phyloP scores from a whole-genome alignment of 2,329 filamentous ascomycete genomes.

The Alternaria triticina region DNA sequence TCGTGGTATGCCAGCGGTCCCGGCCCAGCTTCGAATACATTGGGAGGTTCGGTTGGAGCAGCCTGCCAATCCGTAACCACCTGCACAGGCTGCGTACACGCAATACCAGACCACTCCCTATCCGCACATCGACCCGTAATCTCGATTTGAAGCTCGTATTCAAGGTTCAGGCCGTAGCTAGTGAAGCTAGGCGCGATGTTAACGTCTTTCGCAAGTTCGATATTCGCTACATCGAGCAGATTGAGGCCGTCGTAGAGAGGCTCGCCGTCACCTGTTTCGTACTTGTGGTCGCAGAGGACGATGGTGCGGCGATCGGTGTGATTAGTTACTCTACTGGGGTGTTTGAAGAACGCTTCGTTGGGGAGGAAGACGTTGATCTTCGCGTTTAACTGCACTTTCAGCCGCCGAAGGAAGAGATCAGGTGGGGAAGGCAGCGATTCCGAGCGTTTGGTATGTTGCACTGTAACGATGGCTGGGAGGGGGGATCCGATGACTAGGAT shows the following conservation, averaged over 20 bases:
- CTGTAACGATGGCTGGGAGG: conserved; percentile 21
- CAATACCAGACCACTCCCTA: conserved; percentile 27
- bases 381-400: conserved; percentile 30
- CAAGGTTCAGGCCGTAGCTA: conserved; percentile 32
- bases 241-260: conserved; percentile 24
- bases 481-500: conserved; percentile 25
- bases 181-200: conserved; percentile 29
- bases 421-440: conserved; percentile 31
- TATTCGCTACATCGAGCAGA: conserved; percentile 13
- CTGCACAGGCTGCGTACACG: conserved; percentile 24
- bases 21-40: background rate
- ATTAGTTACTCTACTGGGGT: conserved; percentile 5
- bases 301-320: conserved; percentile 14
- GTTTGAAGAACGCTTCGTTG: conserved; percentile 6
- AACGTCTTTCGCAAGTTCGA: conserved; percentile 11
- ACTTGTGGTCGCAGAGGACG: conserved; percentile 25
- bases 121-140: conserved; percentile 36
- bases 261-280: conserved; percentile 18
- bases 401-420: conserved; percentile 27
- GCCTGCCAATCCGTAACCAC: conserved; percentile 20
- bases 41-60: background rate
- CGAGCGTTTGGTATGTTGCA: conserved; percentile 35
- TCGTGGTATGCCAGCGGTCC: conserved; percentile 18
- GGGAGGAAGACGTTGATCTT: conserved; percentile 22
- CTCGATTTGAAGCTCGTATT: conserved; percentile 32